Conservation (phyloP, 2,329 filamentous ascomycete genomes). For the Diatrype stigma region DNA sequence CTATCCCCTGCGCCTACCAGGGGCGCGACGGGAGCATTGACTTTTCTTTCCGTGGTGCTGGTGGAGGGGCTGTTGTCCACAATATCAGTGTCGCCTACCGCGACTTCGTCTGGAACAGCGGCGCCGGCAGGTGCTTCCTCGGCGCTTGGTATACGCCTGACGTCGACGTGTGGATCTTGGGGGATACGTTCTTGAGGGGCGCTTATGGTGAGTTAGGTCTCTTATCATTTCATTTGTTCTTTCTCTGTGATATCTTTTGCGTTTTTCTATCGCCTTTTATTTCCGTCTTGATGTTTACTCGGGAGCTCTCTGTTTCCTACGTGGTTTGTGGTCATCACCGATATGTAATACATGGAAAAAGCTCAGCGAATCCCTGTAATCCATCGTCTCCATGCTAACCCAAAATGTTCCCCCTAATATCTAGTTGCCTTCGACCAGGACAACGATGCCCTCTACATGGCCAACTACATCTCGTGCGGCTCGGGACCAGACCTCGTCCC, state of each 20-base stretch:
- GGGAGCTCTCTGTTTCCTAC: background rate
- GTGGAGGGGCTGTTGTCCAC: too few relatives aligned
- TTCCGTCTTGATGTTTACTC: background rate
- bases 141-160: slow-evolving; percentile 20
- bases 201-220: slow-evolving; percentile 24
- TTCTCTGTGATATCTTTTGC: too few relatives aligned
- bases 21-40: slow-evolving; percentile 37
- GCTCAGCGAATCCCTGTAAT: too few relatives aligned
- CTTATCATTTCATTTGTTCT: too few relatives aligned
- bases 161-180: slow-evolving; percentile 24
- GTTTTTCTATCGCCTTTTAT: background rate
- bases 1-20: slow-evolving; percentile 38
- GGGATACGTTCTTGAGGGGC: slow-evolving; percentile 27
- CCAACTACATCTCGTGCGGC: slow-evolving; percentile 21
- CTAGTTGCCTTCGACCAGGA: slow-evolving; percentile 27
- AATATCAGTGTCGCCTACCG: slow-evolving; percentile 22
- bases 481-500: slow-evolving; percentile 20
- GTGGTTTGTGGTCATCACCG: too few relatives aligned
- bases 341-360: too few relatives aligned
- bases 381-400: too few relatives aligned
- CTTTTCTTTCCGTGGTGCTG: slow-evolving; percentile 44
- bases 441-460: slow-evolving; percentile 27
- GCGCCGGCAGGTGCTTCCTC: slow-evolving; percentile 21
- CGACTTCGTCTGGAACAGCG: slow-evolving; percentile 29
- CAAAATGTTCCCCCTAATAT: too few relatives aligned